Conservation (phyloP, 2,329 filamentous ascomycete genomes). For the Talaromyces sp. region DNA sequence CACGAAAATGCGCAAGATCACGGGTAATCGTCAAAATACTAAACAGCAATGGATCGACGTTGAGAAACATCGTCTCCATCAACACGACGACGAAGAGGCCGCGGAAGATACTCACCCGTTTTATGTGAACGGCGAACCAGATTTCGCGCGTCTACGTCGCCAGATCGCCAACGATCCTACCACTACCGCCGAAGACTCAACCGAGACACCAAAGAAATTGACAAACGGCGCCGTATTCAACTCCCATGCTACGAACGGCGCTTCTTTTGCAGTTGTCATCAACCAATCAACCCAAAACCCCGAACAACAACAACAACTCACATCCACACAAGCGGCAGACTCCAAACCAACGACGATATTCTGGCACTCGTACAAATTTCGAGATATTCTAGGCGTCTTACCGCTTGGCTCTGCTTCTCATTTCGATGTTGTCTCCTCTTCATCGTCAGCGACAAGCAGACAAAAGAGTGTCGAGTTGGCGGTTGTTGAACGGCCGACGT, state of each 20-base stretch:
- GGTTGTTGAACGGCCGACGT: conserved; percentile 80
- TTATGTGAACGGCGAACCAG: conserved; percentile 27
- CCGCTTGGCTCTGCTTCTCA: conserved; percentile 45
- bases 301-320: background rate
- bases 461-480: conserved; percentile 65
- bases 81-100: conserved; percentile 26
- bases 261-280: conserved; percentile 34
- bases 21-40: conserved; percentile 38
- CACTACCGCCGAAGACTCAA: background rate
- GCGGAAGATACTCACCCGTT: conserved; percentile 36
- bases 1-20: conserved; percentile 51
- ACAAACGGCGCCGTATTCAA: background rate
- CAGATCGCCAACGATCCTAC: conserved; percentile 23
- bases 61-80: conserved; percentile 29
- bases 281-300: background rate
- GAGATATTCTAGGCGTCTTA: conserved; percentile 79
- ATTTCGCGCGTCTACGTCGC: conserved; percentile 33
- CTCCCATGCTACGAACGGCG: conserved; percentile 15
- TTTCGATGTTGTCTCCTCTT: background rate
- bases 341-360: conserved; percentile 10
- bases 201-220: background rate
- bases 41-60: conserved; percentile 35
- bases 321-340: background rate
- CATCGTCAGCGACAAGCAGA: conserved; percentile 38
- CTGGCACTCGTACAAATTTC: conserved; percentile 91